phyloP scores from a whole-genome alignment of 768 basidiomycete genomes.

The Phanerochaete carnosa region DNA sequence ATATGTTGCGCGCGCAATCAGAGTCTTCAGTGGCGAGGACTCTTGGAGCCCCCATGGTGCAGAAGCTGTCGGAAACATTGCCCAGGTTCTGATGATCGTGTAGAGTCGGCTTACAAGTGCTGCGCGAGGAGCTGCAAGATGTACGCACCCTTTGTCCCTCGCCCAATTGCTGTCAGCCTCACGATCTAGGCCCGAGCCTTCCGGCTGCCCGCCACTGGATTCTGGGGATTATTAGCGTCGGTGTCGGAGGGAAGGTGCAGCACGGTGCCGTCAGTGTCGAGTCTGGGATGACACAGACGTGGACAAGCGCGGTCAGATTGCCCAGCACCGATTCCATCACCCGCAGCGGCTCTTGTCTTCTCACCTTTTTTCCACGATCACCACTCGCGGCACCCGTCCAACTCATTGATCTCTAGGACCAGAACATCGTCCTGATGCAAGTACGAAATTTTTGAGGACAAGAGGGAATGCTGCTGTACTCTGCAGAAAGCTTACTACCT shows the following conservation, averaged over 20 bases:
- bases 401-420: background rate
- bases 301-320: slow-evolving; percentile 1
- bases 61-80: slow-evolving; percentile 6
- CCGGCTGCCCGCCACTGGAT: background rate
- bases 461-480: too few relatives aligned
- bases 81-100: background rate
- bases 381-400: background rate
- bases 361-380: background rate
- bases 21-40: slow-evolving; percentile 62
- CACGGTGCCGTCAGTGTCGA: too few relatives aligned
- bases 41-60: slow-evolving; percentile 38
- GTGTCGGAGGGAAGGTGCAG: background rate
- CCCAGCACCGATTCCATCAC: background rate
- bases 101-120: background rate
- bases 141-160: background rate
- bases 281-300: background rate
- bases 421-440: too few relatives aligned
- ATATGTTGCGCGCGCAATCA: slow-evolving; percentile 83
- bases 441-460: too few relatives aligned
- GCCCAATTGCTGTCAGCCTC: background rate
- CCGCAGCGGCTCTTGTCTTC: too few relatives aligned
- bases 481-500: too few relatives aligned
- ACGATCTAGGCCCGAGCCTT: background rate
- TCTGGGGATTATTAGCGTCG: too few relatives aligned
- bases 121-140: background rate